phyloP scores from a whole-genome alignment of 2,329 filamentous ascomycete genomes.

The Fusarium chaquense region DNA sequence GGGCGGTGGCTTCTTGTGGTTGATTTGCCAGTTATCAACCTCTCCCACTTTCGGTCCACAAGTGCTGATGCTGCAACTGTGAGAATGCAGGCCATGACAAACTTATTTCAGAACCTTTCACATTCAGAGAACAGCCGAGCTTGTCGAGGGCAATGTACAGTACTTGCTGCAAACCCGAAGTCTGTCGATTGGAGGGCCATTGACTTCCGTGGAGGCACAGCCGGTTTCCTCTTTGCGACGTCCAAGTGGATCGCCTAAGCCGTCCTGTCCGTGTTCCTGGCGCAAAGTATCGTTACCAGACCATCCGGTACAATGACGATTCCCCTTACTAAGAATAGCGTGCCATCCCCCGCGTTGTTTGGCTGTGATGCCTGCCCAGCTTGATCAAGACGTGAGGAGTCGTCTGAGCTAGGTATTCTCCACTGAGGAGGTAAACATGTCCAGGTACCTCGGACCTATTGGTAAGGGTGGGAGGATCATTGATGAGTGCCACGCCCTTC shows the following conservation, averaged over 20 bases:
- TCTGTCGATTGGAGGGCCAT: constrained; percentile 27
- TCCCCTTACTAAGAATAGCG: constrained; percentile 45
- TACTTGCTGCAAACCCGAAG: constrained; percentile 29
- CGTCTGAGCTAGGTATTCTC: constrained; percentile 38
- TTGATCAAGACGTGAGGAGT: constrained; percentile 38
- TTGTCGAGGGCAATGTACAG: constrained; percentile 20
- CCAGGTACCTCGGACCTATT: constrained; percentile 40
- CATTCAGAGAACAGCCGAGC: constrained; percentile 30
- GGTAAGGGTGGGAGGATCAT: constrained; percentile 31
- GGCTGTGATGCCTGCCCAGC: constrained; percentile 28
- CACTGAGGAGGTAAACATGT: constrained; percentile 45
- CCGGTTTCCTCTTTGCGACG: constrained; percentile 12
- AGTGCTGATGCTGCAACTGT: constrained; percentile 44
- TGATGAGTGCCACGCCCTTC: constrained; percentile 35
- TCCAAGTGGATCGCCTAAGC: constrained; percentile 34
- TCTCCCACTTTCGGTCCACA: constrained; percentile 50
- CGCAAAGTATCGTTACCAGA: constrained; percentile 28
- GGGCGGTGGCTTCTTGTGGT: constrained; percentile 40
- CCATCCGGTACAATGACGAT: constrained; percentile 41
- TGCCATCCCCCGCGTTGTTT: constrained; percentile 43
- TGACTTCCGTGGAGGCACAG: constrained; percentile 28
- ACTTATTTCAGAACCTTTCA: constrained; percentile 46
- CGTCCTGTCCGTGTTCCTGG: constrained; percentile 40
- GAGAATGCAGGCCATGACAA: constrained; percentile 47
- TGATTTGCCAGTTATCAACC: constrained; percentile 45